Evolutionary conservation across 805 yeast species (phyloP).

Genomic region (Suhomyces sp.): DNA sequence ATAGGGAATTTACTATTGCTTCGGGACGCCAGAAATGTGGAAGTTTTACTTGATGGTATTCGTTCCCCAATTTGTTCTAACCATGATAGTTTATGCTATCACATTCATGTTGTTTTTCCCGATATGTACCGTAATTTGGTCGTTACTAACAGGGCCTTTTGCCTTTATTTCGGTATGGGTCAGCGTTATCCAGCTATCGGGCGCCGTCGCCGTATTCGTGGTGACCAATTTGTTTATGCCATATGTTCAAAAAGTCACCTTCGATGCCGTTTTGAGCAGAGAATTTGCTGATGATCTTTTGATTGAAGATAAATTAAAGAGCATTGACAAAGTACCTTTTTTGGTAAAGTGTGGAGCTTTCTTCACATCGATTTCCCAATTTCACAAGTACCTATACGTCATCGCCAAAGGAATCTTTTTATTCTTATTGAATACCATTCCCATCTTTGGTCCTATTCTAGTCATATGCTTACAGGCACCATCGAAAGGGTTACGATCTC

Average conservation of each 20-base stretch:
- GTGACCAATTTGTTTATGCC: slow-evolving; percentile 46
- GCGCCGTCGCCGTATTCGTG: slow-evolving; percentile 40
- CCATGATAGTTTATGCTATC: slow-evolving; percentile 31
- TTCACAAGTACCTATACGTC: slow-evolving; percentile 40
- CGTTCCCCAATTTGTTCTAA: slow-evolving; percentile 45
- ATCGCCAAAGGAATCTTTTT: slow-evolving; percentile 33
- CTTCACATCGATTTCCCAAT: slow-evolving; percentile 34
- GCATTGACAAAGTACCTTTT: slow-evolving; percentile 30
- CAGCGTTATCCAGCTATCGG: slow-evolving; percentile 42
- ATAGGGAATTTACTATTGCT: slow-evolving; percentile 43
- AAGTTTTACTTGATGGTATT: slow-evolving; percentile 42
- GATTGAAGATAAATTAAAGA: slow-evolving; percentile 33
- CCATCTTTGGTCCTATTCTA: slow-evolving; percentile 57
- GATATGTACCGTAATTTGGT: slow-evolving; percentile 38
- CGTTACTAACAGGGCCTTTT: slow-evolving; percentile 48
- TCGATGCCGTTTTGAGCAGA: slow-evolving; percentile 46
- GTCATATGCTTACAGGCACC: slow-evolving; percentile 53
- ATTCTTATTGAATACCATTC: slow-evolving; percentile 46
- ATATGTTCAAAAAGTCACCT: slow-evolving; percentile 43
- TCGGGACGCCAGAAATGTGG: slow-evolving; percentile 44
- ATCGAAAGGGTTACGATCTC: slow-evolving; percentile 50
- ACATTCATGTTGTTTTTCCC: slow-evolving; percentile 45
- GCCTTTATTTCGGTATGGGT: slow-evolving; percentile 48
- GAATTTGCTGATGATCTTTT: slow-evolving; percentile 48
- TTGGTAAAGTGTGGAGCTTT: slow-evolving; percentile 26